Conservation (phyloP, 352 stramenopile genomes). For the Phytophthora aleatoria region DNA sequence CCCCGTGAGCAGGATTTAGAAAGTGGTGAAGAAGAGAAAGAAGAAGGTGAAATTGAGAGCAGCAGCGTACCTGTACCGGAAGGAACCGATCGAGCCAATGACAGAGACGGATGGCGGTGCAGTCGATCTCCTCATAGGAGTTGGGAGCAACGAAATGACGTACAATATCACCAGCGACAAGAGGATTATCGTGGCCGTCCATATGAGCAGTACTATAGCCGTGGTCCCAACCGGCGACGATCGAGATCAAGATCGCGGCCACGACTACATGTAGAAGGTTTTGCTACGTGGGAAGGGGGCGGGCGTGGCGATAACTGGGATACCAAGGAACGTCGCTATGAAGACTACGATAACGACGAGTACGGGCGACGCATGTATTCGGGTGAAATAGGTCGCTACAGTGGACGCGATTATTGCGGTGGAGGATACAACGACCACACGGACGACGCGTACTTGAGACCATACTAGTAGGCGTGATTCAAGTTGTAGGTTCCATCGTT, state of each 20-base stretch:
- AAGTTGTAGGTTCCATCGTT: too few relatives aligned
- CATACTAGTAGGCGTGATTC: slow-evolving; percentile 9
- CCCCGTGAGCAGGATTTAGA: neutral
- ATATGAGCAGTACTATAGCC: slow-evolving; percentile 3
- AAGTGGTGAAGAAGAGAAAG: slow-evolving; percentile 22
- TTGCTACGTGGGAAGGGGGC: neutral
- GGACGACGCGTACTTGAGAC: slow-evolving; percentile 1
- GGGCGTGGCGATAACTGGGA: slow-evolving; percentile 11
- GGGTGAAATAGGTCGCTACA: slow-evolving; percentile 9
- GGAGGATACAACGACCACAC: slow-evolving; percentile 7
- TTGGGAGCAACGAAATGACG: slow-evolving; percentile 9
- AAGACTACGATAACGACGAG: slow-evolving; percentile 8
- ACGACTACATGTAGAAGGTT: neutral
- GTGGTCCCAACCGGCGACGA: slow-evolving; percentile 6
- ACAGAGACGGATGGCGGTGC: neutral
- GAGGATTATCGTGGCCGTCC: slow-evolving; percentile 8
- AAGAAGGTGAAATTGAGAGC: slow-evolving; percentile 30
- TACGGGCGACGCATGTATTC: slow-evolving; percentile 14
- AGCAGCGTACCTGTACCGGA: neutral
- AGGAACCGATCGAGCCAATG: neutral
- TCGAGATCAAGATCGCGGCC: slow-evolving; percentile 24
- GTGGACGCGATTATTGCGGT: slow-evolving; percentile 10
- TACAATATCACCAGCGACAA: slow-evolving; percentile 6
- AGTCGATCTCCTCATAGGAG: slow-evolving; percentile 6
- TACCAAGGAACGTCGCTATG: slow-evolving; percentile 6